A percentile compares a stretch with the other conserved stretches of the same genome.
Conservation (phyloP, 805 yeast genomes). For the Zygoascus biomembranicola region DNA sequence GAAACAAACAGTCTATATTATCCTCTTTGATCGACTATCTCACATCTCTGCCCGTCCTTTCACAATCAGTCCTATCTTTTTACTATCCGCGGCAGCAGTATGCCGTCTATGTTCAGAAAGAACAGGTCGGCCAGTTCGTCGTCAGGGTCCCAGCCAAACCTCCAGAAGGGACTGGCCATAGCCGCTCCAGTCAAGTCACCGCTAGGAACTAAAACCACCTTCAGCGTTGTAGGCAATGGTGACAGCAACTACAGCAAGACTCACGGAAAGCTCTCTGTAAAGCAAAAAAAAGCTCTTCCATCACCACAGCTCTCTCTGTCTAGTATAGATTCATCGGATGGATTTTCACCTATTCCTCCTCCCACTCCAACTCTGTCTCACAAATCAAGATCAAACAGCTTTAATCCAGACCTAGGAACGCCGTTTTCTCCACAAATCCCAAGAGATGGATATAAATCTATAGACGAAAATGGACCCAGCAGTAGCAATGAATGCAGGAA, state of each 20-base stretch:
- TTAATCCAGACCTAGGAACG: not conserved
- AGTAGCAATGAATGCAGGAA: not conserved
- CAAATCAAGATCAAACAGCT: not conserved
- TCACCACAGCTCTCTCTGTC: not conserved
- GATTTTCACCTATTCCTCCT: not conserved
- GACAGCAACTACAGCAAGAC: not conserved
- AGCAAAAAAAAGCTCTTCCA: not conserved
- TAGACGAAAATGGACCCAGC: not conserved
- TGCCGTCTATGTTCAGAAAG: not conserved
- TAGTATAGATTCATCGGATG: not conserved
- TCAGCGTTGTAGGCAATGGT: not conserved
- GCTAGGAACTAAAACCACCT: not conserved
- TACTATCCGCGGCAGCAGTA: not conserved
- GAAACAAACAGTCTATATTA: not conserved
- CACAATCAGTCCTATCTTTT: not conserved
- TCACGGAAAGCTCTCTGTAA: not conserved
- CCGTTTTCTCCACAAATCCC: not conserved
- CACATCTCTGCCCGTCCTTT: not conserved
- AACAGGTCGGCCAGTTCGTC: not conserved
- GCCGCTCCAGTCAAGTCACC: not conserved
- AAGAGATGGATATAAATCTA: not conserved
- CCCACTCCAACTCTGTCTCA: not conserved
- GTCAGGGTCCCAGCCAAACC: not conserved
- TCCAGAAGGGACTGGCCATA: not conserved
- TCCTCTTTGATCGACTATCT: not conserved